Evolutionary conservation across 257 asterid species (phyloP).

Genomic region (Fraxinus anomala): DNA sequence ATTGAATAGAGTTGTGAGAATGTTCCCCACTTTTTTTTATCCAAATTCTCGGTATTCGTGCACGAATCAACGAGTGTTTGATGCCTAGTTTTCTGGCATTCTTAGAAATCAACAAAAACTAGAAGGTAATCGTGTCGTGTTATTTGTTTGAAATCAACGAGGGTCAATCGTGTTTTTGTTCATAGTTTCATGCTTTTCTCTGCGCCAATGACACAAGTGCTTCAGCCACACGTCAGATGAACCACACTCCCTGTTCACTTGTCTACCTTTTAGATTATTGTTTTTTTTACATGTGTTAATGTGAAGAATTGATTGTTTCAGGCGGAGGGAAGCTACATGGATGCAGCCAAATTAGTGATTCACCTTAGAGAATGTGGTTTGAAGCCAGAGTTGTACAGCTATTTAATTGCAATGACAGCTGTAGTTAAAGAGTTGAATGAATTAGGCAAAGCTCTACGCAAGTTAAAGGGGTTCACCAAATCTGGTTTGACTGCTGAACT

Average conservation of each 20-base stretch:
- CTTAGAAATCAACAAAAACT: too few species aligned
- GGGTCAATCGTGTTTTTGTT: too few species aligned
- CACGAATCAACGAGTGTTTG: too few species aligned
- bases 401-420: slow-evolving; percentile 89
- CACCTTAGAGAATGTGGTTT: slow-evolving; percentile 67
- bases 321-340: slow-evolving; percentile 81
- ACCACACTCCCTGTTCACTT: not conserved
- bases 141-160: too few species aligned
- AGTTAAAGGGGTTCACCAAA: slow-evolving; percentile 62
- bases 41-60: too few species aligned
- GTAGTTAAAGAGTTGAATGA: slow-evolving; percentile 89
- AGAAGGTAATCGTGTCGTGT: too few species aligned
- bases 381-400: slow-evolving; percentile 88
- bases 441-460: slow-evolving; percentile 79
- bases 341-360: slow-evolving; percentile 71
- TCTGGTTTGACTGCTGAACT: slow-evolving; percentile 64
- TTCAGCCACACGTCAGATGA: not conserved
- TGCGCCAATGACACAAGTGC: not conserved
- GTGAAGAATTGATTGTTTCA: slow-evolving; percentile 30
- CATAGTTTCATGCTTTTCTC: too few species aligned
- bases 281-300: not conserved
- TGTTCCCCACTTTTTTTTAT: too few species aligned
- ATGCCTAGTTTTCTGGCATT: too few species aligned
- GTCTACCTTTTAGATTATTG: not conserved
- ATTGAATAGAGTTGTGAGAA: too few species aligned